A percentile compares a stretch with the other conserved stretches of the same genome.
Conservation (phyloP, 352 stramenopile genomes). For the Globisporangium ultimum region DNA sequence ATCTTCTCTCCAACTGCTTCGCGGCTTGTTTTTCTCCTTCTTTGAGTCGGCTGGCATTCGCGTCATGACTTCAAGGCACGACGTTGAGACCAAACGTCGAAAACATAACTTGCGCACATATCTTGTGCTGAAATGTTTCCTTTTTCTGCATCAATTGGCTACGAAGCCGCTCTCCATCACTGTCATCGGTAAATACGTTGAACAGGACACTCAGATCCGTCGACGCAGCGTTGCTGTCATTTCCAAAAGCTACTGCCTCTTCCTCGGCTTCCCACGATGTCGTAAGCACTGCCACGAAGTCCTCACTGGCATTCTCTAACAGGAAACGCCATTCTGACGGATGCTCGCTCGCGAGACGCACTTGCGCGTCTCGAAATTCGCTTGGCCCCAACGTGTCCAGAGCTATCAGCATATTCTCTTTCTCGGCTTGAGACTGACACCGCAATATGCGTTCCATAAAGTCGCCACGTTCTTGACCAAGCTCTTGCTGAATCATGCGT, state of each 20-base stretch:
- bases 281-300: slow-evolving; percentile 36
- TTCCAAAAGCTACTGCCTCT: slow-evolving; percentile 7
- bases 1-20: not conserved
- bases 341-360: slow-evolving; percentile 17
- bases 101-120: slow-evolving; percentile 6
- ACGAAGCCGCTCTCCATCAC: slow-evolving; percentile 31
- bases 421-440: slow-evolving; percentile 16
- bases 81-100: slow-evolving; percentile 12
- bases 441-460: slow-evolving; percentile 8
- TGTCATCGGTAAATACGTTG: slow-evolving; percentile 22
- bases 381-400: slow-evolving; percentile 8
- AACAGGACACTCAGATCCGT: slow-evolving; percentile 30
- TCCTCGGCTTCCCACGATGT: slow-evolving; percentile 38
- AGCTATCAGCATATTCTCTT: slow-evolving; percentile 34
- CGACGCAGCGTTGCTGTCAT: not conserved
- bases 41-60: no score
- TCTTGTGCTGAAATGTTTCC: slow-evolving; percentile 26
- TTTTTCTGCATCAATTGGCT: slow-evolving; percentile 31
- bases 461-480: slow-evolving; percentile 1
- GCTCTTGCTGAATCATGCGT: slow-evolving; percentile 3
- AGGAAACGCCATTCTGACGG: slow-evolving; percentile 25
- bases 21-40: no score
- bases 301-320: slow-evolving; percentile 32
- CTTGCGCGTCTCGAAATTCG: slow-evolving; percentile 6
- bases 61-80: not conserved